Conservation (phyloP, 441 rosid species). For the Corymbia calophylla region DNA sequence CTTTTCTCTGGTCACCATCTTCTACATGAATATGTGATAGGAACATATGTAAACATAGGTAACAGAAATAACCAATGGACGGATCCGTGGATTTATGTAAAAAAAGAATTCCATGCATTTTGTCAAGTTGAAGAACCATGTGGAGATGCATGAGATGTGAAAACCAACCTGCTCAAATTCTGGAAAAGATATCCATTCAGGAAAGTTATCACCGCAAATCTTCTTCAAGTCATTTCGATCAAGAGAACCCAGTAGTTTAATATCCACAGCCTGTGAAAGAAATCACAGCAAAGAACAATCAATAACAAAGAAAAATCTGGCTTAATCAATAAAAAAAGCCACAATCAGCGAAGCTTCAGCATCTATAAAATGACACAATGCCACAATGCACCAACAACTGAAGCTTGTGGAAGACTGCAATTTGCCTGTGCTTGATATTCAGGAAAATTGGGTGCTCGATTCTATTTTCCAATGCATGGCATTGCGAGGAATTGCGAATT, state of each 20-base stretch:
- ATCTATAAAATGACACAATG: neutral
- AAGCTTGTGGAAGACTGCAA: neutral
- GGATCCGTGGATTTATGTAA: neutral
- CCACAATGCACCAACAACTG: neutral
- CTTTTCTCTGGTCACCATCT: neutral
- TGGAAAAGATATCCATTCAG: constrained; percentile 97
- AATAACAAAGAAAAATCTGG: neutral
- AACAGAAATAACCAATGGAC: neutral
- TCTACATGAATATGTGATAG: neutral
- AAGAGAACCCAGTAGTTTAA: constrained; percentile 79
- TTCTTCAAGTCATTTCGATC: constrained; percentile 91
- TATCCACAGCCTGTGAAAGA: constrained; percentile 73
- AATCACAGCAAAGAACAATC: neutral
- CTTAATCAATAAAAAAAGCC: neutral
- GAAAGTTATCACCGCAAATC: constrained; percentile 90
- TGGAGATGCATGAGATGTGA: neutral
- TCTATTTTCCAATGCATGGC: neutral
- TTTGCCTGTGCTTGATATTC: neutral
- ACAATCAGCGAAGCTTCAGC: neutral
- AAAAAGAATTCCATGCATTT: neutral
- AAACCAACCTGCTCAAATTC: constrained; percentile 78
- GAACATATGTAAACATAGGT: neutral
- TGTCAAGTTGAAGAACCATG: neutral
- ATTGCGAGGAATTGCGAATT: neutral
- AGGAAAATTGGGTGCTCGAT: neutral